These are phyloP conservation scores for Knoxia roxburghii DNA, from an alignment of 257 asterid genomes.

Conservation along the genomic window DNA sequence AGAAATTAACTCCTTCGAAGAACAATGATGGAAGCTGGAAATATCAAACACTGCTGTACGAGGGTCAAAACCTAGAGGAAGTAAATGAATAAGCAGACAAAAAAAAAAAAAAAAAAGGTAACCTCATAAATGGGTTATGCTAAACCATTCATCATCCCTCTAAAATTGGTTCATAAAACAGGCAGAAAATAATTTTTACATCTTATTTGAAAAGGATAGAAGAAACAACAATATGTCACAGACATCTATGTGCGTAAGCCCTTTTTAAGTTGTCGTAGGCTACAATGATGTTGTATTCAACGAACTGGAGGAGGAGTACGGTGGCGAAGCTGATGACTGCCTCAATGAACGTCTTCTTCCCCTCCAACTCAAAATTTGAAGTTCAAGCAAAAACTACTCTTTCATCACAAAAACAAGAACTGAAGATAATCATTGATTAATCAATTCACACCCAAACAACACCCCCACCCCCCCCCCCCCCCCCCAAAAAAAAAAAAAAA, in stretches of 20 bases:
- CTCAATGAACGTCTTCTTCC: not conserved
- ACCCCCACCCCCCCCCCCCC: too few species aligned
- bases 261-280: not conserved
- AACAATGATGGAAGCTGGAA: conserved; percentile 41
- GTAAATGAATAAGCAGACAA: not conserved
- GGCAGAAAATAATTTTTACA: conserved; percentile 4
- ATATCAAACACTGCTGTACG: conserved; percentile 5
- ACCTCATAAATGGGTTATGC: too few species aligned
- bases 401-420: too few species aligned
- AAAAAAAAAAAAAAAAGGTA: too few species aligned
- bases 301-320: not conserved
- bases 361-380: too few species aligned
- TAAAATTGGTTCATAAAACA: conserved; percentile 15
- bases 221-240: not conserved
- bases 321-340: not conserved
- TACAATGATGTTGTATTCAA: not conserved
- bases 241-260: conserved; percentile 32
- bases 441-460: too few species aligned
- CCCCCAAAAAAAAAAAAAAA: too few species aligned
- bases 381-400: too few species aligned
- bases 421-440: too few species aligned
- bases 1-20: conserved; percentile 28
- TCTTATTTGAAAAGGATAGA: conserved; percentile 2
- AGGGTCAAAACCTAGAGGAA: conserved; percentile 1
- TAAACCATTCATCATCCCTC: conserved; percentile 56